Evolutionary conservation across 2,329 filamentous ascomycete genomes (phyloP).

Genomic region (Sporothrix euskadiensis): DNA sequence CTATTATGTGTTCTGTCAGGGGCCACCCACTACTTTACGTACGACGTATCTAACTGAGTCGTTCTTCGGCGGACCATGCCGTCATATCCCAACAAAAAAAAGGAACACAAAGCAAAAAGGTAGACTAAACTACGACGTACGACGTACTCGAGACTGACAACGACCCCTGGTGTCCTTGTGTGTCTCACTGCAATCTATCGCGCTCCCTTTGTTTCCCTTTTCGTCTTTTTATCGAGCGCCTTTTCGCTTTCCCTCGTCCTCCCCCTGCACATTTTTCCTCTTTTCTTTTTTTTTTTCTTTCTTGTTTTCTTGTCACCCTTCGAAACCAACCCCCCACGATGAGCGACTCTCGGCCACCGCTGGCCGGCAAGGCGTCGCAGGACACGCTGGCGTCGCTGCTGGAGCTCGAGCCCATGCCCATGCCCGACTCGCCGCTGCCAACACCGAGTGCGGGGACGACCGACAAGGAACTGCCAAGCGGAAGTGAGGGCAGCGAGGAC

Average conservation of each 20-base stretch:
- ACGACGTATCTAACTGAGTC: not conserved
- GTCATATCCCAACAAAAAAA: slow-evolving; percentile 29
- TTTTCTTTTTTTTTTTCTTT: not conserved
- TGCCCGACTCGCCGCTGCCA: slow-evolving; percentile 53
- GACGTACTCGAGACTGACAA: not conserved
- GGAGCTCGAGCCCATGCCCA: slow-evolving; percentile 79
- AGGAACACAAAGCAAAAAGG: not conserved
- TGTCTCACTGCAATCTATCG: slow-evolving; percentile 16
- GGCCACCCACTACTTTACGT: not conserved
- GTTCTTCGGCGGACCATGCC: slow-evolving; percentile 23
- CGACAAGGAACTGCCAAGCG: slow-evolving; percentile 51
- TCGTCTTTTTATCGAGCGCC: not conserved
- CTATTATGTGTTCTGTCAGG: slow-evolving; percentile 26
- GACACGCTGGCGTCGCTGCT: slow-evolving; percentile 66
- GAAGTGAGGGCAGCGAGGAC: slow-evolving; percentile 38
- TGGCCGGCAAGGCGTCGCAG: slow-evolving; percentile 47
- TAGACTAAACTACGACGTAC: not conserved
- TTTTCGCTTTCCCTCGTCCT: not conserved
- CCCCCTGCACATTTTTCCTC: not conserved
- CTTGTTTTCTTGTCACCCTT: not conserved
- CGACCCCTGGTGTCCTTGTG: not conserved
- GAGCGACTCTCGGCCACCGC: slow-evolving; percentile 34
- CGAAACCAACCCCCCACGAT: slow-evolving; percentile 2
- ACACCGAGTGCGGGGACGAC: slow-evolving; percentile 37
- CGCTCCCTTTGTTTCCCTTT: not conserved